A percentile compares a stretch with the other conserved stretches of the same genome.
Conservation (phyloP, 352 stramenopile genomes). For the Globisporangium nunn region DNA sequence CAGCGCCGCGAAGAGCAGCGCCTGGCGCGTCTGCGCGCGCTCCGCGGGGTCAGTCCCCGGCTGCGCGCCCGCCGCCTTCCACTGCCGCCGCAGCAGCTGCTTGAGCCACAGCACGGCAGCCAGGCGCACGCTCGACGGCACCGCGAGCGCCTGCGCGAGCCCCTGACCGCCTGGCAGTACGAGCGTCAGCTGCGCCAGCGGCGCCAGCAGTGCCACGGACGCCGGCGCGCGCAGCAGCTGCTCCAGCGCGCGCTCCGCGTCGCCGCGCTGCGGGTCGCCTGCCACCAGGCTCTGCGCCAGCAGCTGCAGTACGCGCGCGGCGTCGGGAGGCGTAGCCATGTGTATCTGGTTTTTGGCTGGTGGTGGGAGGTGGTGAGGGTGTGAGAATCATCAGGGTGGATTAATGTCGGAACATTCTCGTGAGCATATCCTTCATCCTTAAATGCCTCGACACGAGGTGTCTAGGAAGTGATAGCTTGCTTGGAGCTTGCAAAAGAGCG, state of each 20-base stretch:
- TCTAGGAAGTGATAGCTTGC: too few species aligned
- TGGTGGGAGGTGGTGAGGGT: too few species aligned
- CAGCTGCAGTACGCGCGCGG: constrained; percentile 35
- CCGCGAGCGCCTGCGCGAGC: constrained; percentile 22
- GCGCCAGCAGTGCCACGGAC: constrained; percentile 1
- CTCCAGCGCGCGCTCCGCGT: constrained; percentile 52
- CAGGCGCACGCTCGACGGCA: constrained; percentile 45
- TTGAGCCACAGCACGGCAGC: constrained; percentile 76
- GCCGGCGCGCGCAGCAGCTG: constrained; percentile 32
- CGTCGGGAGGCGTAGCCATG: neutral
- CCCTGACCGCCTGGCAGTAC: neutral
- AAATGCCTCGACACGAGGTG: too few species aligned
- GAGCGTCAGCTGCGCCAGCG: constrained; percentile 2
- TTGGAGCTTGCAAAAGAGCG: too few species aligned
- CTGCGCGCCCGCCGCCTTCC: constrained; percentile 19
- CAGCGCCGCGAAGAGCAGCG: constrained; percentile 59
- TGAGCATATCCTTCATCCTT: too few species aligned
- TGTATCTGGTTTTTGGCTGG: neutral
- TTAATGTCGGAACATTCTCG: too few species aligned
- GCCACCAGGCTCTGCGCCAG: constrained; percentile 38
- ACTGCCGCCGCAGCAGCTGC: constrained; percentile 53
- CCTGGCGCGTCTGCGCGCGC: constrained; percentile 31
- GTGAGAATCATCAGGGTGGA: too few species aligned
- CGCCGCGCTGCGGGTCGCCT: constrained; percentile 26
- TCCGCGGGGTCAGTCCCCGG: constrained; percentile 41